Evolutionary conservation across 495 filamentous ascomycete species (phyloP), one percentile per base, ranked within the genome.

Genomic region (Daldinia concentrica): DNA sequence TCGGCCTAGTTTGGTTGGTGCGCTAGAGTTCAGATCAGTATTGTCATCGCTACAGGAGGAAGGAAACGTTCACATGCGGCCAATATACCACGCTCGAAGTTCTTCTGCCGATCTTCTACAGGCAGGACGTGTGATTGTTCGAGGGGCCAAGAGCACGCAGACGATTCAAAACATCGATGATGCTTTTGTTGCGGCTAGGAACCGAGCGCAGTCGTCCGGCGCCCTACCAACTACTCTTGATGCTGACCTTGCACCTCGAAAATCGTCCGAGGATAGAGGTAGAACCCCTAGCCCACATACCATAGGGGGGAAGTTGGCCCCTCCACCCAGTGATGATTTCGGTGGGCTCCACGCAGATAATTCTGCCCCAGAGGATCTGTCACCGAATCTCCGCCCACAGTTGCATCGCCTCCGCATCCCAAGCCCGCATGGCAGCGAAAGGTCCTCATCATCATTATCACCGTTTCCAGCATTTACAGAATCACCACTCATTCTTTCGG

Each of bases 1-100:
- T 65, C 86, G 96, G 32, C 94, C 96, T 5, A 98, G 94, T 82
- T 80, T 99, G 22, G 92, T 98, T 6, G 96, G 96, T 51, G 96
- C 91, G 4, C 81, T 99, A 59, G 96, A 99, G 79, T 99, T 99
- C 73, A 88, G 93, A 66, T 93, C 94, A 2, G 91, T 98, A 12
- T 83, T 99, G 54, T 90, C 90, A 6, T 91, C 92, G 4, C 80
- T 98, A 54, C 88, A 95, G 70, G 93, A 89, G 72, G 90, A 90
- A 32, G 87, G 91, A 71, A 95, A 92, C 66, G 86, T 91, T 52
- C 86, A 89, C 55, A 83, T 90, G 37, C 82, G 87, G 19, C 88
- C 89, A 12, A 88, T 97, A 36, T 85, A 90, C 69, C 70, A 65
- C 39, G 78, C 88, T 15, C 86, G 91, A 56, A 86, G 91, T 60